These are phyloP conservation scores for Quercus agrifolia DNA, from an alignment of 306 rosid genomes.

Conservation along the genomic window DNA sequence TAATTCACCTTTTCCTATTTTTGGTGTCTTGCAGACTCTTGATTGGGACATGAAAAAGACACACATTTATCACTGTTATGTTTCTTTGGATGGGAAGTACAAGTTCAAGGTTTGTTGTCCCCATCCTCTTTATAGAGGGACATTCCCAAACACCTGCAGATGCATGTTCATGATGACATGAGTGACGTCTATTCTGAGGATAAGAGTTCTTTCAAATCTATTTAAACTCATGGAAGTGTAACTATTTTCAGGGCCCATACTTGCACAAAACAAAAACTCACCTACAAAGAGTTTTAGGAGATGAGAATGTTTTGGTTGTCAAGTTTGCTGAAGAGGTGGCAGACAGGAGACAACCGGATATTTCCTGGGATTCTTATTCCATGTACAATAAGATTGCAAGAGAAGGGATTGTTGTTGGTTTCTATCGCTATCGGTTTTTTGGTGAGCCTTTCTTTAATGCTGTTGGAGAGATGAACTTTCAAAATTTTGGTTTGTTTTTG, in stretches of 20 bases:
- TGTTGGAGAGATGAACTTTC: not conserved
- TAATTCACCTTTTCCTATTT: not conserved
- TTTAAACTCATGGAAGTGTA: not conserved
- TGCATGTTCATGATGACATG: not conserved
- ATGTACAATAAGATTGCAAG: conserved; percentile 46
- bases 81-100: conserved; percentile 45
- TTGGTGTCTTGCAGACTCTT: conserved; percentile 38
- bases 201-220: not conserved
- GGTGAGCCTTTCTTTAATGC: conserved; percentile 40
- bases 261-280: conserved; percentile 43
- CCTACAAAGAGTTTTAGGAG: conserved; percentile 68
- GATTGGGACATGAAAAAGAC: conserved; percentile 64
- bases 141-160: not conserved
- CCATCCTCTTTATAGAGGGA: not conserved
- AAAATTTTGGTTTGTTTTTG: not conserved
- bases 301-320: conserved; percentile 63
- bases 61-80: conserved; percentile 52
- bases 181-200: not conserved
- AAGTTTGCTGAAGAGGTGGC: conserved; percentile 41
- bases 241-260: conserved; percentile 59
- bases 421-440: conserved; percentile 53
- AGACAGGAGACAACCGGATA: not conserved
- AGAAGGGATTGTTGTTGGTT: conserved; percentile 70
- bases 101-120: conserved; percentile 61
- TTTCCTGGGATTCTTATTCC: conserved; percentile 2